phyloP scores from a whole-genome alignment of 805 yeast genomes.

The Starmerella riodocensis region DNA sequence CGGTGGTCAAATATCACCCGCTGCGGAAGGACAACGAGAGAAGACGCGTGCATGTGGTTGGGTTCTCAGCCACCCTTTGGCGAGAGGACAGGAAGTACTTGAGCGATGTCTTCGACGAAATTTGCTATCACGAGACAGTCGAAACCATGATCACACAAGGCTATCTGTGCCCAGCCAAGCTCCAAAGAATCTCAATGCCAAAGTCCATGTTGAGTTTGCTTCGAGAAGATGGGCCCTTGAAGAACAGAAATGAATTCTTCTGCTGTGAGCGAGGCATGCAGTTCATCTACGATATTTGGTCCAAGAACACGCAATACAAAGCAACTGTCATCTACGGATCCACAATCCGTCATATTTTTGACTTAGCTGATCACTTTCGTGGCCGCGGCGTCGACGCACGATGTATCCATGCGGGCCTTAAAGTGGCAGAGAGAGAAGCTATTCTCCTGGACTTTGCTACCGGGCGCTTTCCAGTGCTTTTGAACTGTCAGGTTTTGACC shows the following conservation, averaged over 20 bases:
- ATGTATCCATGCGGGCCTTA: conserved; percentile 57
- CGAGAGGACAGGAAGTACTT: conserved; percentile 59
- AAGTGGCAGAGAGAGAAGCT: conserved; percentile 36
- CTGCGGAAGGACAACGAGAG: conserved; percentile 7
- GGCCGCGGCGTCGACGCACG: conserved; percentile 53
- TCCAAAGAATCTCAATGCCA: conserved; percentile 38
- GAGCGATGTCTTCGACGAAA: conserved; percentile 49
- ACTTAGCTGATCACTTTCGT: conserved; percentile 41
- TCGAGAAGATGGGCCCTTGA: neutral
- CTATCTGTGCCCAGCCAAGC: conserved; percentile 56
- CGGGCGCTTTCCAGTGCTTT: conserved; percentile 55
- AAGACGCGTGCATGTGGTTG: conserved; percentile 46
- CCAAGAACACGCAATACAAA: conserved; percentile 34
- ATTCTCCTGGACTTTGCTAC: conserved; percentile 45
- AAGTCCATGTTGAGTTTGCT: neutral
- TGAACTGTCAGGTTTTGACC: conserved; percentile 82
- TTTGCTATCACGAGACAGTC: conserved; percentile 57
- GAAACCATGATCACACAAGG: conserved; percentile 52
- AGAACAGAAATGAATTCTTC: conserved; percentile 7
- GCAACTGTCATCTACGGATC: conserved; percentile 71
- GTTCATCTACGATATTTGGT: conserved; percentile 41
- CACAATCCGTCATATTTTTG: conserved; percentile 51
- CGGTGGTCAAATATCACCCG: neutral
- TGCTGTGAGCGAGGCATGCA: conserved; percentile 22
- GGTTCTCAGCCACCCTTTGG: conserved; percentile 79